phyloP scores from a whole-genome alignment of 2,329 filamentous ascomycete genomes.

The Zymoseptoria tritici region DNA sequence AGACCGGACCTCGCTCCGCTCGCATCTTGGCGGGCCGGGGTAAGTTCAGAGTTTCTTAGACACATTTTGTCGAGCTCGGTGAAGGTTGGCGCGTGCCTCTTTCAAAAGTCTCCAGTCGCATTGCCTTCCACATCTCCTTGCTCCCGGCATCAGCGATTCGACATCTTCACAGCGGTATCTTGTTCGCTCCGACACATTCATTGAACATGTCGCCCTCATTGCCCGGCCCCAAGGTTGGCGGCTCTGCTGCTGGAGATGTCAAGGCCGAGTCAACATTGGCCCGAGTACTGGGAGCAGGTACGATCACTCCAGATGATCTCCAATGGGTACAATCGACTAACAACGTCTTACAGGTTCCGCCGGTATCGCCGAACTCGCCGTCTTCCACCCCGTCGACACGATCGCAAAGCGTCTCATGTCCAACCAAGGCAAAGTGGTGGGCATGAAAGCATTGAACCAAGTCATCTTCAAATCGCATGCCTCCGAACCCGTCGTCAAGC shows the following conservation, averaged over 20 bases:
- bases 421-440: constrained; percentile 71
- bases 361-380: constrained; percentile 83
- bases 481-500: constrained; percentile 57
- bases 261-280: constrained; percentile 87
- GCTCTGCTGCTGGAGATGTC: constrained; percentile 34
- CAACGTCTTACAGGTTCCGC: constrained; percentile 59
- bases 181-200: background rate
- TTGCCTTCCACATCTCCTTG: background rate
- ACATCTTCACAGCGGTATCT: background rate
- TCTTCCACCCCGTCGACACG: constrained; percentile 96
- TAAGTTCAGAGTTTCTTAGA: background rate
- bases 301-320: constrained; percentile 11
- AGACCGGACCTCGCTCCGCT: background rate
- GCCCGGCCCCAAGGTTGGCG: constrained; percentile 8
- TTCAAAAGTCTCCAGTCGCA: background rate
- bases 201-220: background rate
- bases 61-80: background rate
- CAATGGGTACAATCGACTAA: constrained; percentile 2
- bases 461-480: constrained; percentile 94
- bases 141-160: background rate
- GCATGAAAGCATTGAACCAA: constrained; percentile 62
- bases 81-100: background rate
- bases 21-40: constrained; percentile 5
- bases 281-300: constrained; percentile 86
- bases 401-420: constrained; percentile 99